Conservation (phyloP, 164 flowering plant genomes). For the Kalanchoe fedtschenkoi region DNA sequence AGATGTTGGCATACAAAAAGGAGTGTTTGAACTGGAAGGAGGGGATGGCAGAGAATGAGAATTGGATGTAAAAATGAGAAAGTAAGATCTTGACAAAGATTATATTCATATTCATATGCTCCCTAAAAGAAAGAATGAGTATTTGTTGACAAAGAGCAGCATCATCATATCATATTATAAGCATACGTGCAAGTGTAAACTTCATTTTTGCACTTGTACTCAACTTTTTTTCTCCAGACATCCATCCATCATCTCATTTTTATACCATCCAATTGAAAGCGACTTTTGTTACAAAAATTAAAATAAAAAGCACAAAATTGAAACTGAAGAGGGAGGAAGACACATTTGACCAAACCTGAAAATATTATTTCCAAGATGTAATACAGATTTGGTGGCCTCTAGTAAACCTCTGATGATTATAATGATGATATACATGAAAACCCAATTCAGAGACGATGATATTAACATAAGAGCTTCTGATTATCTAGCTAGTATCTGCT, state of each 20-base stretch:
- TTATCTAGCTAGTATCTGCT: conserved; percentile 17
- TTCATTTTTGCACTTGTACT: conserved; percentile 2
- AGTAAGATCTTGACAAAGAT: conserved; percentile 19
- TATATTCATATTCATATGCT: conserved; percentile 24
- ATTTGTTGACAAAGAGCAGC: not conserved
- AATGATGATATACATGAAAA: not conserved
- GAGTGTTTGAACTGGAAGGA: not conserved
- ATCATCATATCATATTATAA: not conserved
- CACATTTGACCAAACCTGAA: not conserved
- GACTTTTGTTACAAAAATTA: not conserved
- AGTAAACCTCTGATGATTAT: not conserved
- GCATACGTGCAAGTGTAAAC: not conserved
- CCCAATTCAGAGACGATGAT: not conserved
- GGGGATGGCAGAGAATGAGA: too few species aligned
- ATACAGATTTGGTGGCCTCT: conserved; percentile 3
- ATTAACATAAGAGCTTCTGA: not conserved
- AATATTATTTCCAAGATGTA: not conserved
- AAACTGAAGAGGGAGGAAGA: too few species aligned
- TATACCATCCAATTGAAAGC: not conserved
- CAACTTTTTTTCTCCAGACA: not conserved
- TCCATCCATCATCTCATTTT: not conserved
- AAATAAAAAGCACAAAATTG: not conserved
- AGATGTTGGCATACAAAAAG: too few species aligned
- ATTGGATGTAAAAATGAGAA: conserved; percentile 6
- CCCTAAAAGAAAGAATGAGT: conserved; percentile 4